phyloP scores from a whole-genome alignment of 2,329 filamentous ascomycete species.

The Kalmusia sp. region DNA sequence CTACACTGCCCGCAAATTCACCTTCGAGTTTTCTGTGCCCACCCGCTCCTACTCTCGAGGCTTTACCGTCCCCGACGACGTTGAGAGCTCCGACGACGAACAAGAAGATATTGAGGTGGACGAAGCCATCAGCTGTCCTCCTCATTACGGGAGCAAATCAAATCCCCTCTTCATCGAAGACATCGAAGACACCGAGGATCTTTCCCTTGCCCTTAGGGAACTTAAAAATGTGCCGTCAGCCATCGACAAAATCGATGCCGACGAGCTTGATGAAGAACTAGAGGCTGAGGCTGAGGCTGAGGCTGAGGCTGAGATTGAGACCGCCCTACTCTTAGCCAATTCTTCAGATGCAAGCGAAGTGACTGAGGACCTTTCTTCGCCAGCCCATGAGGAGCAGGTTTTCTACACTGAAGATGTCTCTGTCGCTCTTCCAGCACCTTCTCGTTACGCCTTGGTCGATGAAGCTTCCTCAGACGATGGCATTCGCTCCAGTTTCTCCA shows the following conservation, averaged over 20 bases:
- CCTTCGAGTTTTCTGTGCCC: constrained; percentile 29
- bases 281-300: no score
- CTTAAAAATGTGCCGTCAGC: constrained; percentile 11
- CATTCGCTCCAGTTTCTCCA: neutral
- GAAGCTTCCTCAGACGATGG: neutral
- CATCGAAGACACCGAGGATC: constrained; percentile 24
- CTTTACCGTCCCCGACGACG: constrained; percentile 43
- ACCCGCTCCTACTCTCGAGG: constrained; percentile 26
- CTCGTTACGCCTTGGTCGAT: neutral
- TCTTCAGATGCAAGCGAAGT: neutral
- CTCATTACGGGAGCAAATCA: constrained; percentile 29
- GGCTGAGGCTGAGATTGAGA: no score
- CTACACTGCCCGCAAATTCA: constrained; percentile 41
- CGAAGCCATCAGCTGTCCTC: constrained; percentile 1
- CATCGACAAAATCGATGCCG: constrained; percentile 13
- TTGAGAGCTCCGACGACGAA: constrained; percentile 38
- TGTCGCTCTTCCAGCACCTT: neutral
- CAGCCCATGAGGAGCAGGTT: neutral
- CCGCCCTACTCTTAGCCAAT: neutral
- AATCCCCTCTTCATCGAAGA: constrained; percentile 42
- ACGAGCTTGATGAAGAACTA: constrained; percentile 11
- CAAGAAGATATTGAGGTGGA: constrained; percentile 20
- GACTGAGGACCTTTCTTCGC: neutral
- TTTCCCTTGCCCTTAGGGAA: no score
- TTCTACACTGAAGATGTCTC: constrained; percentile 1